Conservation (phyloP, 768 basidiomycete genomes). For the Serendipita vermifera region DNA sequence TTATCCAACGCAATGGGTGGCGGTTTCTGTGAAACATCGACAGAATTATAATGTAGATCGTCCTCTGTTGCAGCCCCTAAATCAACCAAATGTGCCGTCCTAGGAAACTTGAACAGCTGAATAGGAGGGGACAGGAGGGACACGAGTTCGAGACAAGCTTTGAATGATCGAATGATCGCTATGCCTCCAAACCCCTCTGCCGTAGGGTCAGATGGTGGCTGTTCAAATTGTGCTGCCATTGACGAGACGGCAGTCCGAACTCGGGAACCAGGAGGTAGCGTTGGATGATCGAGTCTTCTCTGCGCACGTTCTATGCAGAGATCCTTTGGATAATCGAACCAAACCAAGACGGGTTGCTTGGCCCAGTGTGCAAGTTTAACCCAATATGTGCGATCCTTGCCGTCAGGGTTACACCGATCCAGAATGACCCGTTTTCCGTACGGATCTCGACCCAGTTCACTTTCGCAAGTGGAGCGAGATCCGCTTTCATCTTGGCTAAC, state of each 20-base stretch:
- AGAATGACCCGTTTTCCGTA: constrained; percentile 32
- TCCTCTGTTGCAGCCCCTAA: constrained; percentile 44
- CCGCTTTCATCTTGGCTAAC: constrained; percentile 48
- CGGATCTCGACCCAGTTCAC: constrained; percentile 32
- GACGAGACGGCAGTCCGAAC: constrained; percentile 44
- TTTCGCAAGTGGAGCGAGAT: constrained; percentile 37
- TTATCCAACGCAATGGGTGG: not conserved
- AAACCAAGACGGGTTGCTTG: constrained; percentile 34
- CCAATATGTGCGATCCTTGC: constrained; percentile 37
- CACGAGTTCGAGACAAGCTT: constrained; percentile 38
- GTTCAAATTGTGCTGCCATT: constrained; percentile 35
- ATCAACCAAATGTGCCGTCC: constrained; percentile 46
- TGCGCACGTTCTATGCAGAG: constrained; percentile 45
- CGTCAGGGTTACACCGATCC: constrained; percentile 44
- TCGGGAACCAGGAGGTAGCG: constrained; percentile 40
- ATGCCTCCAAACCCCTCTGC: constrained; percentile 39
- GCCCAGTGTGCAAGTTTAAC: constrained; percentile 40
- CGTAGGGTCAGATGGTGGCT: constrained; percentile 23
- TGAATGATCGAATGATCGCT: constrained; percentile 36
- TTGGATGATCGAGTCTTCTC: constrained; percentile 44
- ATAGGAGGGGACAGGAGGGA: constrained; percentile 31
- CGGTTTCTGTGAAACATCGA: constrained; percentile 15
- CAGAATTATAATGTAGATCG: constrained; percentile 27
- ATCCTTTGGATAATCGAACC: constrained; percentile 40
- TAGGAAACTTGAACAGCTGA: constrained; percentile 42